Evolutionary conservation across 2,329 filamentous ascomycete species (phyloP), one percentile per base, ranked within the genome.

Genomic region (Calonectria crousiana): DNA sequence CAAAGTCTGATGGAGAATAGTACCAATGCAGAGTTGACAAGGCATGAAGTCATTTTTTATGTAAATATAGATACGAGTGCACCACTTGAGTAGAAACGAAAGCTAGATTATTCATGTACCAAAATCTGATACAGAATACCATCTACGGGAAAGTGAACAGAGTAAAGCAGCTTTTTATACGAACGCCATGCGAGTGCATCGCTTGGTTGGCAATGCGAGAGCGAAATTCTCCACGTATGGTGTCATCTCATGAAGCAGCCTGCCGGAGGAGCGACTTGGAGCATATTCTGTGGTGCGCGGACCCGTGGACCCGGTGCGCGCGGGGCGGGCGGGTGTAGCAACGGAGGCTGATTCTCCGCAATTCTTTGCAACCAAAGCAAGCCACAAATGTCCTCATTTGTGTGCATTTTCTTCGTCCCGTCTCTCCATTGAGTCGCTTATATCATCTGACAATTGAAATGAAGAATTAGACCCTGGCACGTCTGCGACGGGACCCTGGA

Each of bases 321-420:
- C 41, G 18, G 41, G 41, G 26, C 14, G 14, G 4, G 20, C 13
- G 14, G n/a, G 53, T 10, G 1, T 9, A 5, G n/a, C 20, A 0
- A 41, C 56, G 56, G 56, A 62, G 18, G 56, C 56, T 62, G 36
- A 26, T 62, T 62, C 56, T 62, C 56, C 56, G 56, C 56, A 62
- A 41, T 38, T 38, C 23, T 62, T 47, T 47, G 44, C 44, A 47
- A 20, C 41, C 20, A 47, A n/a, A 47, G 44, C 44, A 26, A 20
- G 32, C 36, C 36, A 62, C 56, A 62, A 62, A 62, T 62, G 38
- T 32, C 30, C 30, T 32, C 41, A 47, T 23, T 60, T 11, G n/a
- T 6, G 11, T 23, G 30, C 30, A 26, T 23, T 26, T 26, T 26
- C 18, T 56, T 41, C 56, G 23, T 62, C 56, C 56, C 36, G 26